Conservation (phyloP, 371 early-diverging fungal genomes). For the Synchytrium microbalum region DNA sequence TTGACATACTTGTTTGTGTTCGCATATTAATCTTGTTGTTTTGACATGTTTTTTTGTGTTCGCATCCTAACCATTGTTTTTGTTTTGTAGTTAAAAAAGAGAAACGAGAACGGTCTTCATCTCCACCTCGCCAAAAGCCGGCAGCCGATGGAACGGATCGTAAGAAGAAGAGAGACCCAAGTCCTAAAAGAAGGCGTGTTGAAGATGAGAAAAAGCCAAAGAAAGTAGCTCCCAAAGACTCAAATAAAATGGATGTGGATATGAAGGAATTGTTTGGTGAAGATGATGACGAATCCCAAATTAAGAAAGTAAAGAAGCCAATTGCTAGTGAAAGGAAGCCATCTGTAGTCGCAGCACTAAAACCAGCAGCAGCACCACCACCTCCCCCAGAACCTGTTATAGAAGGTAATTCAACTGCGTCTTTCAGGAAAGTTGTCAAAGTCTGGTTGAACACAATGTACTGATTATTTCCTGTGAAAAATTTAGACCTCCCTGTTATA, state of each 20-base stretch:
- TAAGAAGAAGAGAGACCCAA: too few relatives aligned
- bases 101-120: not conserved
- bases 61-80: not conserved
- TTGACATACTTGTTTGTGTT: too few relatives aligned
- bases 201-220: not conserved
- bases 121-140: not conserved
- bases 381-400: too few relatives aligned
- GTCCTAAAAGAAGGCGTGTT: not conserved
- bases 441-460: too few relatives aligned
- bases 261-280: conserved; percentile 1
- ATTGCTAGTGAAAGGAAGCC: not conserved
- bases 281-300: conserved; percentile 4
- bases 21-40: too few relatives aligned
- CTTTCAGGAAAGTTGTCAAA: too few relatives aligned
- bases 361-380: too few relatives aligned
- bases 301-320: not conserved
- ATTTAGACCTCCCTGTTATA: too few relatives aligned
- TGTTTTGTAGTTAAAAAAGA: not conserved
- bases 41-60: too few relatives aligned
- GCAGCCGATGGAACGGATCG: too few relatives aligned
- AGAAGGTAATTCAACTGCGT: too few relatives aligned
- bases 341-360: not conserved
- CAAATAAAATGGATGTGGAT: not conserved
- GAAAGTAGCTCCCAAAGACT: not conserved
- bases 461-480: too few relatives aligned